These are phyloP conservation scores for Geotrichum siamense DNA, from an alignment of 1,139 yeast genomes.

Conservation along the genomic window DNA sequence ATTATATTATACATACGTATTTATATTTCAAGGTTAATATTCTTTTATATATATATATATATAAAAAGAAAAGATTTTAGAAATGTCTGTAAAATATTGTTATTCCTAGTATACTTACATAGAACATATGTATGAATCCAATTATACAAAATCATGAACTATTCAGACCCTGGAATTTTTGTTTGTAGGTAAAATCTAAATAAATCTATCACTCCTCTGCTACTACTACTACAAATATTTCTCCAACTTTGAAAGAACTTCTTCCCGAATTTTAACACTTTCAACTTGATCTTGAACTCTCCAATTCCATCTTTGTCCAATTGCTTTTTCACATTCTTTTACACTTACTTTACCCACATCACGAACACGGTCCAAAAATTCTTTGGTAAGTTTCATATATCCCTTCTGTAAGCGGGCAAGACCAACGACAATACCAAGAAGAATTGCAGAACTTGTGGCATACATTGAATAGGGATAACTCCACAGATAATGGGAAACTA, in stretches of 20 bases:
- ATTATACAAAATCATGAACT: too few relatives aligned
- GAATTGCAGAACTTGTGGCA: slow-evolving; percentile 36
- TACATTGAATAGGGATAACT: slow-evolving; percentile 28
- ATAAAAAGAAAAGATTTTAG: too few relatives aligned
- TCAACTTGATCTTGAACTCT: slow-evolving; percentile 1
- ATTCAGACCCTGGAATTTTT: too few relatives aligned
- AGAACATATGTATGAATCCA: too few relatives aligned
- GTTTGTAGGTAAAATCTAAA: too few relatives aligned
- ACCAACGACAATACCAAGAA: slow-evolving; percentile 36
- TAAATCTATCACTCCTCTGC: too few relatives aligned
- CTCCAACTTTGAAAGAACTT: neutral
- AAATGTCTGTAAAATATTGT: too few relatives aligned
- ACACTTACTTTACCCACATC: neutral
- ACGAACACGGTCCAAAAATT: slow-evolving; percentile 20
- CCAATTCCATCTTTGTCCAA: neutral
- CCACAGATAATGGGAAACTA: slow-evolving; percentile 31
- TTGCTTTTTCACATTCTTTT: neutral
- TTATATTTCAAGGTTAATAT: too few relatives aligned
- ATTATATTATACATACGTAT: too few relatives aligned
- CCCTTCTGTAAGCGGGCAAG: slow-evolving; percentile 31
- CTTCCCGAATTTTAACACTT: neutral
- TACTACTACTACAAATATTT: neutral
- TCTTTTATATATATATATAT: too few relatives aligned
- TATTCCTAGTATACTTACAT: too few relatives aligned
- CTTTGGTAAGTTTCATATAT: slow-evolving; percentile 31